These are phyloP conservation scores for Trichoderma simmonsii DNA, from an alignment of 2,329 filamentous ascomycete genomes.

Conservation along the genomic window DNA sequence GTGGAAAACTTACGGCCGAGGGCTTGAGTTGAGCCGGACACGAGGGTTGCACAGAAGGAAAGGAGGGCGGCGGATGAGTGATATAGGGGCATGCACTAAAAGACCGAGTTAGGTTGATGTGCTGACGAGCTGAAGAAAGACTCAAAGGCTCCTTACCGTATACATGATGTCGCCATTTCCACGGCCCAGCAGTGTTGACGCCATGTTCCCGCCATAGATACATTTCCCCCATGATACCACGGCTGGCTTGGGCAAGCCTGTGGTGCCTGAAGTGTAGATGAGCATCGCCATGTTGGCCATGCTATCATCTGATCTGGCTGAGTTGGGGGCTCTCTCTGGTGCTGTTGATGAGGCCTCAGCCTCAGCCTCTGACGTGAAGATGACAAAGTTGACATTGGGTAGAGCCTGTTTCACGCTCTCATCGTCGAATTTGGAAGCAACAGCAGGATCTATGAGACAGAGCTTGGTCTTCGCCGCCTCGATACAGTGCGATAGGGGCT, in stretches of 20 bases:
- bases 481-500: slow-evolving; percentile 71
- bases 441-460: slow-evolving; percentile 64
- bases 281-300: slow-evolving; percentile 63
- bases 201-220: slow-evolving; percentile 42
- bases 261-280: slow-evolving; percentile 85
- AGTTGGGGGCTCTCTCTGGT: slow-evolving; percentile 57
- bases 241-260: slow-evolving; percentile 76
- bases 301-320: slow-evolving; percentile 48
- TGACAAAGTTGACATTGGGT: slow-evolving; percentile 53
- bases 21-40: slow-evolving; percentile 62
- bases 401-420: slow-evolving; percentile 51
- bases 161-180: slow-evolving; percentile 66
- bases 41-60: slow-evolving; percentile 60
- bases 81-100: slow-evolving; percentile 80
- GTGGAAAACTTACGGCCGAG: slow-evolving; percentile 77
- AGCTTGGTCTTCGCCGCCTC: slow-evolving; percentile 63
- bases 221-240: slow-evolving; percentile 71
- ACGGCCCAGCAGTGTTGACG: slow-evolving; percentile 52
- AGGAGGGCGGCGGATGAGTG: slow-evolving; percentile 75
- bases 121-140: not conserved
- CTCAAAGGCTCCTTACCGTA: slow-evolving; percentile 51
- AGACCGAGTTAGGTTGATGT: not conserved
- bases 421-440: slow-evolving; percentile 55
- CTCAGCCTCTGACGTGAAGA: slow-evolving; percentile 59
- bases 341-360: slow-evolving; percentile 50